phyloP scores from a whole-genome alignment of 2,329 filamentous ascomycete genomes.

The Penicillium oxalicum region DNA sequence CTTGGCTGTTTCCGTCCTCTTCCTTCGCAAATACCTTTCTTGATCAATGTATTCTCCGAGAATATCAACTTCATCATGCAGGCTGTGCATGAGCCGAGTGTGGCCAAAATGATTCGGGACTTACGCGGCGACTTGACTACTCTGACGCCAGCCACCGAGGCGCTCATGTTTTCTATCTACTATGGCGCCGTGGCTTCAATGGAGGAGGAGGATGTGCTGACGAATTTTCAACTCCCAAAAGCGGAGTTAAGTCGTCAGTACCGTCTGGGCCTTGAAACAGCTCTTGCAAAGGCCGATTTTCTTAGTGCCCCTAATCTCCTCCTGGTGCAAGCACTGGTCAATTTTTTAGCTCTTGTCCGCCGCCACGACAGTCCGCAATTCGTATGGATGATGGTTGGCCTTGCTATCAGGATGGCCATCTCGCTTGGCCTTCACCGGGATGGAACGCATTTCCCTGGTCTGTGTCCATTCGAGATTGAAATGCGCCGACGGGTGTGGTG shows the following conservation, averaged over 20 bases:
- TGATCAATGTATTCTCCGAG: conserved; percentile 47
- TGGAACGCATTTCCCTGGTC: conserved; percentile 20
- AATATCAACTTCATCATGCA: conserved; percentile 45
- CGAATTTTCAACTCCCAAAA: conserved; percentile 18
- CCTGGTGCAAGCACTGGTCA: conserved; percentile 15
- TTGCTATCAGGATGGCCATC: conserved; percentile 17
- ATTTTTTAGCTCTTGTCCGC: conserved; percentile 15
- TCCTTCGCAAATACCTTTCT: conserved; percentile 51
- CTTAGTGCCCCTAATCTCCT: conserved; percentile 14
- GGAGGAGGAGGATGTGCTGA: conserved; percentile 49
- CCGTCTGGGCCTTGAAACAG: conserved; percentile 16
- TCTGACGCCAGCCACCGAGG: conserved; percentile 44
- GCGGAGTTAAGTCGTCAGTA: conserved; percentile 18
- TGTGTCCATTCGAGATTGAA: conserved; percentile 49
- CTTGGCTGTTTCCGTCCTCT: conserved; percentile 45
- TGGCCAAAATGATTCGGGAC: conserved; percentile 26
- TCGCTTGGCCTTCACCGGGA: conserved; percentile 19
- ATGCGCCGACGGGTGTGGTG: conserved; percentile 38
- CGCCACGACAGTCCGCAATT: conserved; percentile 19
- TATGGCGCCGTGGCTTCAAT: conserved; percentile 52
- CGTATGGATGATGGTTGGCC: conserved; percentile 22
- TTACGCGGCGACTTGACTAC: conserved; percentile 29
- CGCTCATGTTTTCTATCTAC: conserved; percentile 53
- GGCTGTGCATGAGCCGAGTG: conserved; percentile 27
- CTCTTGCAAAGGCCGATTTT: conserved; percentile 19